Base-by-base conservation (phyloP, 2,329 filamentous ascomycete genomes). In the Fusarium circinatum region DNA sequence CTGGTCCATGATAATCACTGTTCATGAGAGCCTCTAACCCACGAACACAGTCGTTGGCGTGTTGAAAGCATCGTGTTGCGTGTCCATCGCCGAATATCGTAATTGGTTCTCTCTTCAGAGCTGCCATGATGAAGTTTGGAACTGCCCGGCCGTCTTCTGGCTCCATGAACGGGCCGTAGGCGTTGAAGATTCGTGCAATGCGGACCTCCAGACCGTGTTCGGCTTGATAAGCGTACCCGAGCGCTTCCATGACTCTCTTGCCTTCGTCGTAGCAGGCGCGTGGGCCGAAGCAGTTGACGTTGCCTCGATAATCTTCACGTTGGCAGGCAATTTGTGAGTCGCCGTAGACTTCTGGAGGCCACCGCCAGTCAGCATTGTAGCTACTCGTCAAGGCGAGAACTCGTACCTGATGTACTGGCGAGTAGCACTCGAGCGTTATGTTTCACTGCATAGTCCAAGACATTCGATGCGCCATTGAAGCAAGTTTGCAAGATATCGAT, bases 251-350 rank as follows among this genome's bases (percentile, higher is more conserved):
- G 5, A 81, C 80, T 22, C 83, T 76, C 61, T 85, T 84, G 6
- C 83, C 83, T 71, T 85, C 83, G 54, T 85, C 83, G 44, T 84
- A 85, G 70, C 83, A 84, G 3, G 83, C 78, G 3, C 83, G 79
- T 0, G 82, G 80, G 4, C 83, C 83, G 65, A 83, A 82, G 45
- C 81, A 80, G 59, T 84, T 84, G 24, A 84, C 83, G 44, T 84
- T 82, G 12, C 83, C 83, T 71, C 81, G 79, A 59, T 84, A 84
- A 0, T 67, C 74, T 71, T 83, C 74, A 9, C 67, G 20, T 39
- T 73, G 73, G 0, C 36, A 58, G 0, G 62, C 44, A 0, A 68
- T 47, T 28, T 76, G 65, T 1, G 74, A 45, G 8, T 76, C 74
- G 1, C 74, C 74, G 6, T 76, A 76, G 1, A 76, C 69, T 24